phyloP scores from a whole-genome alignment of 768 basidiomycete genomes.

The Harrya chromipes region DNA sequence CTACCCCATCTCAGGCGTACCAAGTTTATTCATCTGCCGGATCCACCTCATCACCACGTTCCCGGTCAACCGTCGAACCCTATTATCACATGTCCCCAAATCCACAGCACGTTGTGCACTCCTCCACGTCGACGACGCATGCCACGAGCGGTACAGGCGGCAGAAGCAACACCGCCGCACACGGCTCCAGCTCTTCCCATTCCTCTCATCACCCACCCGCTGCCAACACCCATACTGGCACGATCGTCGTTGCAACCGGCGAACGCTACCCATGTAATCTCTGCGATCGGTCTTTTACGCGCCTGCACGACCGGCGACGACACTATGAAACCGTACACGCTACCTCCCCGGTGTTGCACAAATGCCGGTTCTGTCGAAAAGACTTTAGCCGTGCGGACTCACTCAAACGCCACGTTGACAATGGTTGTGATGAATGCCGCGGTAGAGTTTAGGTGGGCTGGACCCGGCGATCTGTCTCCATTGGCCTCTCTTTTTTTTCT shows the following conservation, averaged over 20 bases:
- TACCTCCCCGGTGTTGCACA: conserved; percentile 59
- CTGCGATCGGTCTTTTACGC: conserved; percentile 77
- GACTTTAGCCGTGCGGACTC: conserved; percentile 79
- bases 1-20: conserved; percentile 46
- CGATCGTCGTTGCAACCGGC: conserved; percentile 27
- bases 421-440: conserved; percentile 70
- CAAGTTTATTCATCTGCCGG: conserved; percentile 33
- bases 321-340: conserved; percentile 78
- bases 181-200: conserved; percentile 4
- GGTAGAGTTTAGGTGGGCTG: conserved; percentile 20
- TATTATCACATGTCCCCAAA: conserved; percentile 41
- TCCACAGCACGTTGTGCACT: conserved; percentile 30
- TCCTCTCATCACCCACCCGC: conserved; percentile 4
- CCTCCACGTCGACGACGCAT: conserved; percentile 12
- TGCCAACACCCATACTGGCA: conserved; percentile 10
- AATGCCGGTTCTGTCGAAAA: conserved; percentile 71
- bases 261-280: conserved; percentile 72
- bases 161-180: conserved; percentile 11
- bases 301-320: conserved; percentile 78
- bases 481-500: not conserved
- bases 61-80: conserved; percentile 34
- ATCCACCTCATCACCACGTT: conserved; percentile 24
- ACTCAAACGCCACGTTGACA: conserved; percentile 78
- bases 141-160: conserved; percentile 3
- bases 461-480: not conserved